Conservation (phyloP, 1,284 basidiomycete genomes). For the Marasmius oreades region DNA sequence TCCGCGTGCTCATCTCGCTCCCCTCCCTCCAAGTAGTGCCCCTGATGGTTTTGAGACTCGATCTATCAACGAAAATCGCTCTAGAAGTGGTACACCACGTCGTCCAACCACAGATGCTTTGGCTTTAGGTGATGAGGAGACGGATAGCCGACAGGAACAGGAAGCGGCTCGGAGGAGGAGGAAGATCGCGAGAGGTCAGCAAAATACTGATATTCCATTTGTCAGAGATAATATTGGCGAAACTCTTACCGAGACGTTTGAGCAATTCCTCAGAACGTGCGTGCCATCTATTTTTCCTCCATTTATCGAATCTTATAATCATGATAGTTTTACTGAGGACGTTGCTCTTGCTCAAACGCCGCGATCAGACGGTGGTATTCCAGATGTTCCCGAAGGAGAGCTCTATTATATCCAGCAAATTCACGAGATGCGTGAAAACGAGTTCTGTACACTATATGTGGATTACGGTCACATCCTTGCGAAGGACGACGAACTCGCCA, state of each 20-base stretch:
- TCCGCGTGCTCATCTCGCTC: conserved; percentile 28
- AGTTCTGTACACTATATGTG: conserved; percentile 93
- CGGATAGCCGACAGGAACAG: conserved; percentile 31
- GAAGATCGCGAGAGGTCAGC: conserved; percentile 46
- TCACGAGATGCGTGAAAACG: conserved; percentile 88
- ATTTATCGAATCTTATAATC: conserved; percentile 9
- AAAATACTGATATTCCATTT: conserved; percentile 68
- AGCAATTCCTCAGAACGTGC: conserved; percentile 87
- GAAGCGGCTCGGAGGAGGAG: conserved; percentile 36
- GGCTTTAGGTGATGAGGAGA: conserved; percentile 53
- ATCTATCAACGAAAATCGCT: conserved; percentile 32
- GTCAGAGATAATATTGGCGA: conserved; percentile 93
- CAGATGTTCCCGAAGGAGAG: conserved; percentile 57
- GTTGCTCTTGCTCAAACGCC: conserved; percentile 75
- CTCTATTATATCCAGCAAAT: conserved; percentile 89
- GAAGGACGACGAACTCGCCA: conserved; percentile 88
- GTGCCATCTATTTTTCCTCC: conserved; percentile 26
- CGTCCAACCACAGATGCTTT: conserved; percentile 57
- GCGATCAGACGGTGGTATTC: conserved; percentile 59
- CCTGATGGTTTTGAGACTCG: conserved; percentile 48
- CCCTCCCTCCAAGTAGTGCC: conserved; percentile 68
- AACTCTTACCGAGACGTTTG: conserved; percentile 87
- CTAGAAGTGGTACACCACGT: conserved; percentile 32
- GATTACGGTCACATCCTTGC: conserved; percentile 91
- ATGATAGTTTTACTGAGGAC: conserved; percentile 74